These are phyloP conservation scores for Hymenotorrendiella dingleyae DNA, from an alignment of 2,329 filamentous ascomycete genomes.

Conservation along the genomic window DNA sequence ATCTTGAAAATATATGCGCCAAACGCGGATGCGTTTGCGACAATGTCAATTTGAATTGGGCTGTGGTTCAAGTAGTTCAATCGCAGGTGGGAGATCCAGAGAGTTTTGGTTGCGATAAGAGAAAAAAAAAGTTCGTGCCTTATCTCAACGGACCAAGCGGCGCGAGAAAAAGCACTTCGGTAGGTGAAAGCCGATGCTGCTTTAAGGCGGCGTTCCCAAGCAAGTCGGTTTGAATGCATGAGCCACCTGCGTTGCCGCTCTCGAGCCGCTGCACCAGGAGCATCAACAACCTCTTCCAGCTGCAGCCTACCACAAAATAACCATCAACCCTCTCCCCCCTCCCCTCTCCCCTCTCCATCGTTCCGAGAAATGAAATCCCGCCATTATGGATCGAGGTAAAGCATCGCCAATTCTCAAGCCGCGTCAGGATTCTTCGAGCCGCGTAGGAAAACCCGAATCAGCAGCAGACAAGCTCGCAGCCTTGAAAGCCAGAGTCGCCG, in stretches of 20 bases:
- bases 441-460: conserved; percentile 50
- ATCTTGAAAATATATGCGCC: conserved; percentile 41
- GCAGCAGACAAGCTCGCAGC: conserved; percentile 65
- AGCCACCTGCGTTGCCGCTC: too few relatives aligned
- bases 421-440: conserved; percentile 47
- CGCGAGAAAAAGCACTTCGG: too few relatives aligned
- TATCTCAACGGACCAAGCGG: too few relatives aligned
- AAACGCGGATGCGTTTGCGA: too few relatives aligned
- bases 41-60: too few relatives aligned
- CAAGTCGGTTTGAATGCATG: too few relatives aligned
- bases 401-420: conserved; percentile 48
- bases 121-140: too few relatives aligned
- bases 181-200: too few relatives aligned
- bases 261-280: neutral
- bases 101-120: too few relatives aligned
- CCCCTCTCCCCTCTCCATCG: neutral
- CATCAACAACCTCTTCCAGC: neutral
- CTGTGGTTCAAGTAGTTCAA: too few relatives aligned
- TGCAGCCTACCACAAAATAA: neutral
- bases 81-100: too few relatives aligned
- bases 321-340: neutral
- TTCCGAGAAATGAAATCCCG: conserved; percentile 1
- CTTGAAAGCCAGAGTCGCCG: conserved; percentile 73
- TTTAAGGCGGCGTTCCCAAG: too few relatives aligned
- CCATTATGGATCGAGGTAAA: conserved; percentile 46